These are phyloP conservation scores for Magnusiomyces tetraspermus DNA, from an alignment of 1,139 yeast species.

Conservation along the genomic window DNA sequence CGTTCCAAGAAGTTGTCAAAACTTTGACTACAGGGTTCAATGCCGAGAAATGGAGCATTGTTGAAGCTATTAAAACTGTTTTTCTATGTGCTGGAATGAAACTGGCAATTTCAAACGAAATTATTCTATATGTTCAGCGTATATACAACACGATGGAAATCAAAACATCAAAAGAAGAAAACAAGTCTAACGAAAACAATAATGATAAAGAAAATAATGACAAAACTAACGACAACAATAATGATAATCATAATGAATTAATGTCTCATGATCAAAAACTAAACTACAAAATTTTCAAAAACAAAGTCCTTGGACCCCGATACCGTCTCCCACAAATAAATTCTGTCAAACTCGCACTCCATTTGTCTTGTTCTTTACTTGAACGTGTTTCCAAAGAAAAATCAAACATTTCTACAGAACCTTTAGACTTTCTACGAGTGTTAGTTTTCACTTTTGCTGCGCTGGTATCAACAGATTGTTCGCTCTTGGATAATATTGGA, in stretches of 20 bases:
- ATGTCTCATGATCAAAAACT: too few species aligned
- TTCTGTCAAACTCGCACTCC: slow-evolving; percentile 1
- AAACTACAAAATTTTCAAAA: neutral
- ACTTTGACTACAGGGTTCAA: neutral
- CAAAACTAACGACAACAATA: too few species aligned
- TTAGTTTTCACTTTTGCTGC: neutral
- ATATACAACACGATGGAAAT: neutral
- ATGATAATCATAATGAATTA: too few species aligned
- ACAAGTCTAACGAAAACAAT: too few species aligned
- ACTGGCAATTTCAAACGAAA: neutral
- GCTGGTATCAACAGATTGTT: neutral
- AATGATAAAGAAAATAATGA: too few species aligned
- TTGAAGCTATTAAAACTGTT: neutral
- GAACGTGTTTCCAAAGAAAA: neutral
- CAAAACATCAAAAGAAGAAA: too few species aligned
- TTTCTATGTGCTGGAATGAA: slow-evolving; percentile 1
- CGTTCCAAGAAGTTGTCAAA: too few species aligned
- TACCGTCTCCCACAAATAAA: neutral
- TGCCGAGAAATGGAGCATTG: neutral
- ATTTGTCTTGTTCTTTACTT: neutral
- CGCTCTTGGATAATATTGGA: neutral
- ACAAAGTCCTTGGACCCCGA: neutral
- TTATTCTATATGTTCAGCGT: neutral
- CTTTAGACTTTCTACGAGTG: neutral
- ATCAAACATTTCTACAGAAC: neutral